These are phyloP conservation scores for Spergularia marina DNA, from an alignment of 148 eudicot species.

Conservation along the genomic window DNA sequence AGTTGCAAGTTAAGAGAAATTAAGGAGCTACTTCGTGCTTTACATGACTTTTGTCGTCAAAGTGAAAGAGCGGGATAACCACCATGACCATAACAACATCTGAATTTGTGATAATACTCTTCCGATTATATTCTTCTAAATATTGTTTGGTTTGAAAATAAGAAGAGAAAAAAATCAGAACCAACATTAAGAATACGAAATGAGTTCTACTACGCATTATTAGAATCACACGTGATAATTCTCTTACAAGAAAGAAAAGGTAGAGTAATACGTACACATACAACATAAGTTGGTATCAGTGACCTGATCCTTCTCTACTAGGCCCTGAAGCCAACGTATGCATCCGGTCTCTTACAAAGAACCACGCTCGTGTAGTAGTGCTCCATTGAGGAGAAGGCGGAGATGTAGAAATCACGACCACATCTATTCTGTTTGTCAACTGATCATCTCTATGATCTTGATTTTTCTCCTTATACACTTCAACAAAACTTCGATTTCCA, in stretches of 20 bases:
- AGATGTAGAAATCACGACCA: neutral
- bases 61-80: too few species aligned
- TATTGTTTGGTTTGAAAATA: too few species aligned
- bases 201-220: neutral
- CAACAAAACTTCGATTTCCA: neutral
- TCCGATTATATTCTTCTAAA: too few species aligned
- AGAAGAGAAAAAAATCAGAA: neutral
- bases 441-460: neutral
- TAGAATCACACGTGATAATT: neutral
- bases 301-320: slow-evolving; percentile 36
- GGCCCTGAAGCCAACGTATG: slow-evolving; percentile 30
- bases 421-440: neutral
- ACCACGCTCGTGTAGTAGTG: slow-evolving; percentile 1
- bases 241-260: neutral
- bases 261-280: neutral
- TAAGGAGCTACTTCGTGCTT: too few species aligned
- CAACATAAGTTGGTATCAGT: neutral
- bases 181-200: neutral
- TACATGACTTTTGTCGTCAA: too few species aligned
- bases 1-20: too few species aligned
- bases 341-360: slow-evolving; percentile 13
- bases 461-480: neutral
- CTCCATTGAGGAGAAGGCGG: neutral
- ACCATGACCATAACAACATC: too few species aligned
- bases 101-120: too few species aligned